Conservation (phyloP, 2,329 filamentous ascomycete species). For the Graphilbum sp. region DNA sequence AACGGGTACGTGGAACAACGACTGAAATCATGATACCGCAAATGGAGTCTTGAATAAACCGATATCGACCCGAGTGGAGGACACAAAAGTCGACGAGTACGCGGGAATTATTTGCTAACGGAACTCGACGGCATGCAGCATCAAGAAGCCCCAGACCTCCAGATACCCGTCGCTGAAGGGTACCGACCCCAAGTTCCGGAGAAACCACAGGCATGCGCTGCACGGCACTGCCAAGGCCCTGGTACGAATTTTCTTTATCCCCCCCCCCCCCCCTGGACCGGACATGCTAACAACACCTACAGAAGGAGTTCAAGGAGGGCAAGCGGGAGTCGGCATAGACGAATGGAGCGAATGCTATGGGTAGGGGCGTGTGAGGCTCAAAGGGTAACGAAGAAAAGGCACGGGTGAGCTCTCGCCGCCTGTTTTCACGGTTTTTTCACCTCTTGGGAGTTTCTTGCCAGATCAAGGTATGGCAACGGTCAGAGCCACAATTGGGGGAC, state of each 20-base stretch:
- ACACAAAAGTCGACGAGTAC: background rate
- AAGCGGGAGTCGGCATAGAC: slow-evolving; percentile 19
- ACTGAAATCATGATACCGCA: no score
- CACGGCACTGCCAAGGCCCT: slow-evolving; percentile 97
- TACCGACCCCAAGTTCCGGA: slow-evolving; percentile 98
- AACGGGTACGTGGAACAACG: slow-evolving; percentile 91
- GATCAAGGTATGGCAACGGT: slow-evolving; percentile 5
- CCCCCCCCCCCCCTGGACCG: no score
- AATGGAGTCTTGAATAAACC: background rate
- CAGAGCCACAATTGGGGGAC: slow-evolving; percentile 1
- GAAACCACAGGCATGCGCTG: slow-evolving; percentile 99
- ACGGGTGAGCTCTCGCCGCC: background rate
- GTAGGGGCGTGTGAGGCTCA: background rate
- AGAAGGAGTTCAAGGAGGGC: slow-evolving; percentile 97
- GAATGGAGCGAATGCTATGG: background rate
- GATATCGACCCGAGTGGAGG: no score
- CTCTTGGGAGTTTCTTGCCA: background rate
- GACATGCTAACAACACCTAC: slow-evolving; percentile 19
- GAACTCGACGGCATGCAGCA: slow-evolving; percentile 39
- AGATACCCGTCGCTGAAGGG: slow-evolving; percentile 98
- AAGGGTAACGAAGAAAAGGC: slow-evolving; percentile 3
- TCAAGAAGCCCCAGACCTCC: slow-evolving; percentile 99
- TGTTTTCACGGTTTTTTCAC: slow-evolving; percentile 6
- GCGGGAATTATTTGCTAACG: no score
- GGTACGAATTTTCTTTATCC: slow-evolving; percentile 36